Evolutionary conservation across 1,284 basidiomycete species (phyloP), one percentile per base, ranked within the genome.

Genomic region (Pseudozyma sp.): DNA sequence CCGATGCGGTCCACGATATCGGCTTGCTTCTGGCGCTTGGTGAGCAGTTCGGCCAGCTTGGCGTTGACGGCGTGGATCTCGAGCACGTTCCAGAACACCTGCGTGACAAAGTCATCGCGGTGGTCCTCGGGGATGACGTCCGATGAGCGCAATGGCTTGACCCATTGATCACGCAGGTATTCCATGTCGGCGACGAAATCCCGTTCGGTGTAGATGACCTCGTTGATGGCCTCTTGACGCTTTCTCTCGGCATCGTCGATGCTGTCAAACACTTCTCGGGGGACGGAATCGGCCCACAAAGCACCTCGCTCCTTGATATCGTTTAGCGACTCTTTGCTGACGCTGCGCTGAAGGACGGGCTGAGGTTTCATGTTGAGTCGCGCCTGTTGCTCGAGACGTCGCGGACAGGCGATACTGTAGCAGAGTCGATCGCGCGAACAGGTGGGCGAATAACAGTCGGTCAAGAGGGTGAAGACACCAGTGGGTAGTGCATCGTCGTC

Each of bases 181-280:
- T 99, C 97, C 89, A 99, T 90, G 85, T 97, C 96, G 57, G 93
- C 89, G 44, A 99, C 95, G 85, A 98, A 99, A 86, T 98, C 95
- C 17, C 94, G 89, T 84, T 99, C 97, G 16, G 97, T 99, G 84
- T 97, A 97, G 57, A 98, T 96, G 73, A 97, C 93, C 87, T 99
- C 97, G 84, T 99, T 99, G 87, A 99, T 98, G 34, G 94, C 94
- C 85, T 99, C 97, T 84, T 99, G 97, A 2, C 97, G 89, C 85
- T 90, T 96, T 88, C 97, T 95, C 87, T 99, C 97, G 37, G 87
- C 88, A 68, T 97, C 95, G 4, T 92, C 91, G 40, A 98, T 93
- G 79, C 91, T 93, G 79, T 96, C 94, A 44, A 93, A 90, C 43
- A 99, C 91, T 81, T 98, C 96, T 84, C 92, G 90, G 7, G 96